Evolutionary conservation across 768 basidiomycete species (phyloP).

Genomic region (Suillus variegatus): DNA sequence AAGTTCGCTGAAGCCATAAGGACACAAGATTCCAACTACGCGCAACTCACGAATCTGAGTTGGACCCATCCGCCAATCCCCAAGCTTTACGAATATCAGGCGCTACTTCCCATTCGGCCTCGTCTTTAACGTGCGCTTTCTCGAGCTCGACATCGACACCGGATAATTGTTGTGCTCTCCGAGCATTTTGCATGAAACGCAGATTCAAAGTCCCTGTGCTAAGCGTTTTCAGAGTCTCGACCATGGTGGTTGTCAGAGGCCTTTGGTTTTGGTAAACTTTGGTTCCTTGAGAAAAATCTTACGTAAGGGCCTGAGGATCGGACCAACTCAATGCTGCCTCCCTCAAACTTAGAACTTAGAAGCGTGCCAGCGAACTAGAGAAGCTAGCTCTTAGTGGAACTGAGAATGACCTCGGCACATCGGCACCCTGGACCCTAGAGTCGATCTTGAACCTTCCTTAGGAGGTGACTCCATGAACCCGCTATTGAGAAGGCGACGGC

Average conservation of each 20-base stretch:
- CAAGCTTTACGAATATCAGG: conserved; percentile 55
- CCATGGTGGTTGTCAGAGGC: conserved; percentile 15
- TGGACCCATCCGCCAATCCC: conserved; percentile 27
- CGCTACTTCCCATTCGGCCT: conserved; percentile 65
- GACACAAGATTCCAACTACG: conserved; percentile 5
- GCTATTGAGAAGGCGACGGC: not conserved
- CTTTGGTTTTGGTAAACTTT: not conserved
- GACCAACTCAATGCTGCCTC: not conserved
- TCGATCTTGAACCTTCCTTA: not conserved
- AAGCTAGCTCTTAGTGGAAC: not conserved
- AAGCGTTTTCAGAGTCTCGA: conserved; percentile 42
- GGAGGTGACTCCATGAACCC: not conserved
- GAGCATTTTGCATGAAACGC: conserved; percentile 75
- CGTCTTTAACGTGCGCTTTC: conserved; percentile 58
- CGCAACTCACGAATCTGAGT: conserved; percentile 12
- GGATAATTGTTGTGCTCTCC: conserved; percentile 51
- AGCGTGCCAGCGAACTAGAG: not conserved
- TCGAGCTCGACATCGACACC: conserved; percentile 53
- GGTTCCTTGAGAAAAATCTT: conserved; percentile 7
- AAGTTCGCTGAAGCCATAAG: not conserved
- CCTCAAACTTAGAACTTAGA: not conserved
- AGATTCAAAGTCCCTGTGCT: conserved; percentile 67
- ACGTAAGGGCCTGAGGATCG: conserved; percentile 3
- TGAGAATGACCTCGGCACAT: not conserved
- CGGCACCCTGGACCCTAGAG: not conserved